Evolutionary conservation across 495 filamentous ascomycete species (phyloP).

Genomic region (Neurospora hispaniola): DNA sequence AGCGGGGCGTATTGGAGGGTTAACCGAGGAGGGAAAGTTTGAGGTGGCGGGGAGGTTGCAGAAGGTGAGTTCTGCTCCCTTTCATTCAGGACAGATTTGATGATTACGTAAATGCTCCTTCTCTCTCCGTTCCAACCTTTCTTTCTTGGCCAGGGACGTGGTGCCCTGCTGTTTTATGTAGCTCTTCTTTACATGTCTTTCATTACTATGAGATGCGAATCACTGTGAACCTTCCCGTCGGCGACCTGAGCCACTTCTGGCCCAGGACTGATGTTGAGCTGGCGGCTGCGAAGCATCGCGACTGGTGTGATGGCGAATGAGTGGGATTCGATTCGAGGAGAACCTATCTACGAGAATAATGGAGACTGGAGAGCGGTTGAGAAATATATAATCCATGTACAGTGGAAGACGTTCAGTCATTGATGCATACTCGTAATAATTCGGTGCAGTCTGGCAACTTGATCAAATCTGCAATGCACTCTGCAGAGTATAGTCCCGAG

Average conservation of each 20-base stretch:
- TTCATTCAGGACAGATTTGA: neutral
- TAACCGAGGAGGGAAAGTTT: conserved; percentile 31
- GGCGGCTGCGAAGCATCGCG: conserved; percentile 20
- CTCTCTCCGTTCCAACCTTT: neutral
- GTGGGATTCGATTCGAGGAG: neutral
- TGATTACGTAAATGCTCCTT: neutral
- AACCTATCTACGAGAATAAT: neutral
- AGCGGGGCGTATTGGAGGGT: conserved; percentile 43
- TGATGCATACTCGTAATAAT: neutral
- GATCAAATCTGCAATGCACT: neutral
- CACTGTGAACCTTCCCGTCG: conserved; percentile 34
- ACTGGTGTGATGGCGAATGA: neutral
- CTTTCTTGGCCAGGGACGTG: conserved; percentile 25
- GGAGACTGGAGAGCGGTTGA: neutral
- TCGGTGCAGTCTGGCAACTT: neutral
- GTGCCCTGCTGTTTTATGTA: conserved; percentile 39
- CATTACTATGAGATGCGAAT: too few relatives aligned
- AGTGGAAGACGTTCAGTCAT: neutral
- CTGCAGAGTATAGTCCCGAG: too few relatives aligned
- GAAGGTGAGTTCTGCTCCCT: conserved; percentile 24
- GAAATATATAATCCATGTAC: neutral
- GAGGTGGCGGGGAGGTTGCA: conserved; percentile 33
- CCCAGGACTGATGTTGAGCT: conserved; percentile 36
- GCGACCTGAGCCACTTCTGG: conserved; percentile 45
- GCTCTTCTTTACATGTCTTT: conserved; percentile 19